Conservation (phyloP, 2,329 filamentous ascomycete genomes). For the Colletotrichum ledebouriae region DNA sequence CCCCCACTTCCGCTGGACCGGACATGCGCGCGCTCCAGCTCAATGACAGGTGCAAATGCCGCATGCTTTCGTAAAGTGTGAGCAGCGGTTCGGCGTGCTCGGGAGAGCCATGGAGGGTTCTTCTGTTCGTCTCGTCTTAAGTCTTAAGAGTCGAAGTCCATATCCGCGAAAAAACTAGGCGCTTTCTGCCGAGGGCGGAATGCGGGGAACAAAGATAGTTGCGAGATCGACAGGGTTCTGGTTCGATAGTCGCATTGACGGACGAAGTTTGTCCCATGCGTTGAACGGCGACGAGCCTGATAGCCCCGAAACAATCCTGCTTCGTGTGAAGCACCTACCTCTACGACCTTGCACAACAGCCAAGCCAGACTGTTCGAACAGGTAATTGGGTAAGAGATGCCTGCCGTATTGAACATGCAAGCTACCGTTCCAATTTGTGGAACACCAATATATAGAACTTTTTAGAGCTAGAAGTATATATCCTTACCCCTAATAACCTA, state of each 20-base stretch:
- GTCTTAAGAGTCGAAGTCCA: conserved; percentile 11
- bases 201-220: conserved; percentile 31
- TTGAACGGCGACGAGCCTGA: conserved; percentile 4
- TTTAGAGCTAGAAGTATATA: too few species aligned
- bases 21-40: too few species aligned
- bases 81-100: conserved; percentile 8
- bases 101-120: conserved; percentile 1
- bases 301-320: conserved; percentile 21
- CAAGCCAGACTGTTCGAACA: neutral
- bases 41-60: too few species aligned
- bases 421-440: too few species aligned
- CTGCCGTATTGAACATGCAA: neutral
- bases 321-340: conserved; percentile 1
- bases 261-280: conserved; percentile 25
- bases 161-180: neutral
- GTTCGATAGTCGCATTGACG: conserved; percentile 29
- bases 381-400: neutral
- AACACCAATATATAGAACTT: too few species aligned
- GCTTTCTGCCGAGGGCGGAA: conserved; percentile 6
- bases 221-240: conserved; percentile 32
- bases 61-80: neutral
- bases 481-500: too few species aligned
- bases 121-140: conserved; percentile 31
- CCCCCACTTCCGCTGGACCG: neutral
- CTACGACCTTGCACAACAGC: too few species aligned